Evolutionary conservation across 345 rosid genomes (phyloP).

Genomic region (Clarkia xantiana): DNA sequence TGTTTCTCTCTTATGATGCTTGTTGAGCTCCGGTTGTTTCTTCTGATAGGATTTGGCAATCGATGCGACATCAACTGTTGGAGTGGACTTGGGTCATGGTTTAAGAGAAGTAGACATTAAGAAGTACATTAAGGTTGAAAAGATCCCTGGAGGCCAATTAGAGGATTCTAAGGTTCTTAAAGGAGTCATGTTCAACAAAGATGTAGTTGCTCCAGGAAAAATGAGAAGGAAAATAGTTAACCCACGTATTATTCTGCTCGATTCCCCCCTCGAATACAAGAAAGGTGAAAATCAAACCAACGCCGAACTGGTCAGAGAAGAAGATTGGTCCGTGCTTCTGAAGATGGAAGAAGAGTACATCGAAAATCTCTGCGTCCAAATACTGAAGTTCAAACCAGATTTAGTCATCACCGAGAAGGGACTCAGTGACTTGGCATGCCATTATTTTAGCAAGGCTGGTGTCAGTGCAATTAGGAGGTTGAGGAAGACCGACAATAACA

Average conservation of each 20-base stretch:
- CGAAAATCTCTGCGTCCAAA: conserved; percentile 64
- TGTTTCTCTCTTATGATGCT: background rate
- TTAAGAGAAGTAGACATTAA: conserved; percentile 90
- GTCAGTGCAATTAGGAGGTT: conserved; percentile 92
- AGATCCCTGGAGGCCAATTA: conserved; percentile 90
- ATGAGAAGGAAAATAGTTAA: conserved; percentile 82
- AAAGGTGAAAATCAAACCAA: conserved; percentile 98
- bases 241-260: conserved; percentile 83
- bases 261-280: conserved; percentile 89
- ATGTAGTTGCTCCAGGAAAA: conserved; percentile 89
- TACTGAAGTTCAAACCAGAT: conserved; percentile 82
- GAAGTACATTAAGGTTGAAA: conserved; percentile 85
- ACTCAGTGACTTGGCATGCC: conserved; percentile 90
- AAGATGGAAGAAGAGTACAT: conserved; percentile 93
- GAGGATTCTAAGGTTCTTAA: conserved; percentile 83
- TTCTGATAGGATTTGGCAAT: conserved; percentile 74
- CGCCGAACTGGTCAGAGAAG: conserved; percentile 83
- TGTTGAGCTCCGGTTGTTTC: background rate
- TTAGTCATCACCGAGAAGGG: conserved; percentile 90
- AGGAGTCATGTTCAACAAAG: conserved; percentile 95
- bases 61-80: conserved; percentile 70
- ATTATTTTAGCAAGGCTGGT: conserved; percentile 84
- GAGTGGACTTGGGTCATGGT: conserved; percentile 96
- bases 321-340: conserved; percentile 75
- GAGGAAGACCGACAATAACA: conserved; percentile 81